A percentile compares a stretch with the other conserved stretches of the same genome.
Evolutionary conservation across 140 eudicot genomes (phyloP).

Genomic region (Cichorium intybus): DNA sequence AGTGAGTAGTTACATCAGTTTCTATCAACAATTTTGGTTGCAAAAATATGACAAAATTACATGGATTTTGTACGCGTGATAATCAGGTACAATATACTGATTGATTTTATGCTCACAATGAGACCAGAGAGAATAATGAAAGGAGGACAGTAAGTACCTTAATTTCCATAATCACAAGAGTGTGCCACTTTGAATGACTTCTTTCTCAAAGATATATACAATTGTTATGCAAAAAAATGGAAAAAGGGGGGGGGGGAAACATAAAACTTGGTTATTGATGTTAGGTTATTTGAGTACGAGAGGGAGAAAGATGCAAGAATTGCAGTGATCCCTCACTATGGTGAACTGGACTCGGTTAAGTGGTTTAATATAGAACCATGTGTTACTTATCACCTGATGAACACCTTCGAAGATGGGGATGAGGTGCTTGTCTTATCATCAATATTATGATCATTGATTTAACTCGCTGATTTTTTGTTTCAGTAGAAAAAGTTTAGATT

Average conservation of each 20-base stretch:
- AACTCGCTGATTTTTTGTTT: neutral
- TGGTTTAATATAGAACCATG: constrained; percentile 20
- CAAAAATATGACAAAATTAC: neutral
- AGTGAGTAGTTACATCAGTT: constrained; percentile 21
- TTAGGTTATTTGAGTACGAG: constrained; percentile 16
- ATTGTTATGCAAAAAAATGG: too few relatives aligned
- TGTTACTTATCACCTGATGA: constrained; percentile 12
- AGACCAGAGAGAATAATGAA: constrained; percentile 23
- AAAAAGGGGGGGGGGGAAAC: too few relatives aligned
- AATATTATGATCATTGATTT: too few relatives aligned
- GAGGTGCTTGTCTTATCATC: constrained; percentile 16
- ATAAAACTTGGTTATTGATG: neutral
- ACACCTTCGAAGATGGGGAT: constrained; percentile 21
- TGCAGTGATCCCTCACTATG: constrained; percentile 27
- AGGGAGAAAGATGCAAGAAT: constrained; percentile 21
- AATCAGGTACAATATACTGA: constrained; percentile 30
- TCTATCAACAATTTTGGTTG: neutral
- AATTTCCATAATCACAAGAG: too few relatives aligned
- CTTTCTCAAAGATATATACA: neutral
- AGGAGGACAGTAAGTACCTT: constrained; percentile 33
- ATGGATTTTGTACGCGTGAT: neutral
- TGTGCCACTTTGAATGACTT: too few relatives aligned
- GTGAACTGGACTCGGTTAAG: constrained; percentile 11
- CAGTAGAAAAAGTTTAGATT: too few relatives aligned
- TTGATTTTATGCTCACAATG: constrained; percentile 31